Percentiles rank a stretch among this genome's conserved stretches.
phyloP scores from a whole-genome alignment of 1,139 yeast genomes.

The Yamadazyma atmosphaerica region DNA sequence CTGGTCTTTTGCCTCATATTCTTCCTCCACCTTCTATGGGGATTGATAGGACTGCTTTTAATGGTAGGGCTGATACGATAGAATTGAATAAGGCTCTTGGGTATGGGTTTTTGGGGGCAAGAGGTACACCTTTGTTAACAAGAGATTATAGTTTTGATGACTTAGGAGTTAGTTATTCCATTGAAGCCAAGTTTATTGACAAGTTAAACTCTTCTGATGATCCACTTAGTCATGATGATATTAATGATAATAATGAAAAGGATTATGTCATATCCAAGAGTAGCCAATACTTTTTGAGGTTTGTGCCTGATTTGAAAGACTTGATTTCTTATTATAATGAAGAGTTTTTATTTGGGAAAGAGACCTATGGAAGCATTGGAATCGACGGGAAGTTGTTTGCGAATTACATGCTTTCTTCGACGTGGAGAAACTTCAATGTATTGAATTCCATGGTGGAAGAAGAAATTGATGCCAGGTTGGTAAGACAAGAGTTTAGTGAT shows the following conservation, averaged over 20 bases:
- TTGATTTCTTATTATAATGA: constrained; percentile 30
- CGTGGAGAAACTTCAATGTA: constrained; percentile 37
- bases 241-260: constrained; percentile 33
- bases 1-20: constrained; percentile 53
- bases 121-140: constrained; percentile 47
- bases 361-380: constrained; percentile 31
- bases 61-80: constrained; percentile 34
- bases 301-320: constrained; percentile 39
- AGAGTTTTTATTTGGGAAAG: constrained; percentile 25
- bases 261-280: constrained; percentile 40
- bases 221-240: constrained; percentile 36
- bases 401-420: constrained; percentile 24
- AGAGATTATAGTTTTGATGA: constrained; percentile 45
- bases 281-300: constrained; percentile 41
- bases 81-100: constrained; percentile 45
- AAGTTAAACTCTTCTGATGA: constrained; percentile 29
- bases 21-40: constrained; percentile 70
- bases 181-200: constrained; percentile 47
- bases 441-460: constrained; percentile 32
- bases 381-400: constrained; percentile 38
- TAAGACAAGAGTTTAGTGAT: constrained; percentile 25
- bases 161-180: constrained; percentile 42
- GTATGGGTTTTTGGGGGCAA: constrained; percentile 38
- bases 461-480: constrained; percentile 36
- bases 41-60: constrained; percentile 45